Evolutionary conservation across 129 eudicot species (phyloP), one percentile per base, ranked within the genome.

Genomic region (Arctium lappa): DNA sequence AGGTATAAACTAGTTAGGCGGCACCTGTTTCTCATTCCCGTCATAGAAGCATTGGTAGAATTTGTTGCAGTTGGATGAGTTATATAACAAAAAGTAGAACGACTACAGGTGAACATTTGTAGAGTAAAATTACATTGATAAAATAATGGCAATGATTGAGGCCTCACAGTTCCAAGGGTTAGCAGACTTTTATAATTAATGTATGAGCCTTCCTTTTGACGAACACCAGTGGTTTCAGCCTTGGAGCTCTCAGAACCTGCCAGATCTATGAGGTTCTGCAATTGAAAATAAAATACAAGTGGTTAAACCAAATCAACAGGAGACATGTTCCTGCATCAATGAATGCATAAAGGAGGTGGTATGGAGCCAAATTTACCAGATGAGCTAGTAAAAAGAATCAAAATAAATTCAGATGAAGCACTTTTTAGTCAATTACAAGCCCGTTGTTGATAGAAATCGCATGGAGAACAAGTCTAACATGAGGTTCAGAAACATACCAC

Each of bases 181-280:
- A 95, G 88, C 88, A 95, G 92, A 86, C 99, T 95, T 84, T 95
- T 95, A n/a, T n/a, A n/a, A 79, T 95, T 95, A 74, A 95, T 91
- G 76, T 91, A 93, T 53, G 99, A 87, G 79, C 99, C 99, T 89
- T 95, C 99, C 85, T 95, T 95, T 73, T 90, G 89, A 69, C 94
- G 90, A 84, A 93, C 89, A 36, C 97, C 95, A 42, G 88, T 88
- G 63, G 99, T 95, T 86, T 90, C 99, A 42, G 90, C 98, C 92
- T 86, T 93, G 60, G 99, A 95, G 92, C 99, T 95, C 87, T 95
- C 99, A 72, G 99, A 95, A 89, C 99, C 99, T 73, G 99, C 99
- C 92, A 93, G 91, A 85, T 95, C 99, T 86, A 95, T 93, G 68
- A 95, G 94, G 85, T 95, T 92, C 99, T 95, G 97, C 97, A 90